These are phyloP conservation scores for Cladophialophora chaetospira DNA, from an alignment of 2,329 filamentous ascomycete species.

Conservation along the genomic window DNA sequence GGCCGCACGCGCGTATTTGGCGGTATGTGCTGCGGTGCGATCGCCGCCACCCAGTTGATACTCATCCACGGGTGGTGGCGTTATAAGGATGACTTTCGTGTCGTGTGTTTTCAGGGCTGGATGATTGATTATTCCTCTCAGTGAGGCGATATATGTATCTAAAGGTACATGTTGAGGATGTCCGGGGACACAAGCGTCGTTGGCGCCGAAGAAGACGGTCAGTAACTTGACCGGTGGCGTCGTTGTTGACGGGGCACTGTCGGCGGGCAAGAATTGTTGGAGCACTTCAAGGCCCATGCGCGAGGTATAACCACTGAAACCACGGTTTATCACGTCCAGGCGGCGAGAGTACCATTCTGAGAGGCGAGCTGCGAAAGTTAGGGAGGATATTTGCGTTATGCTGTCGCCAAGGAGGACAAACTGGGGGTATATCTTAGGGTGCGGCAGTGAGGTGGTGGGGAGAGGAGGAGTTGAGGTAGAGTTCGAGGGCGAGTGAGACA, in stretches of 20 bases:
- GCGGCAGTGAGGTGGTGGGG: constrained; percentile 44
- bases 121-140: constrained; percentile 72
- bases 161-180: constrained; percentile 76
- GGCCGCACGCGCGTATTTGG: constrained; percentile 66
- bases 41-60: constrained; percentile 60
- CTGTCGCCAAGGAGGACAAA: constrained; percentile 89
- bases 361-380: constrained; percentile 33
- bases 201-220: constrained; percentile 84
- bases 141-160: constrained; percentile 72
- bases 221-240: constrained; percentile 20
- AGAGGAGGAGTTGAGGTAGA: background rate
- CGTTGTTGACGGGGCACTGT: background rate
- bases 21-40: constrained; percentile 63
- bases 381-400: constrained; percentile 70
- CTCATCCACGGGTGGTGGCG: constrained; percentile 81
- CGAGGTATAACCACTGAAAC: constrained; percentile 60
- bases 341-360: constrained; percentile 62
- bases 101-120: constrained; percentile 70
- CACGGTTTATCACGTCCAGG: constrained; percentile 85
- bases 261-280: constrained; percentile 24
- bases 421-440: constrained; percentile 60
- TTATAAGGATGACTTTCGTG: constrained; percentile 71
- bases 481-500: constrained; percentile 23
- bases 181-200: constrained; percentile 74
- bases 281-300: constrained; percentile 27